Percentiles rank a stretch among this genome's conserved stretches.
Conservation (phyloP, 2,329 filamentous ascomycete species). For the Colletotrichum somersetense region DNA sequence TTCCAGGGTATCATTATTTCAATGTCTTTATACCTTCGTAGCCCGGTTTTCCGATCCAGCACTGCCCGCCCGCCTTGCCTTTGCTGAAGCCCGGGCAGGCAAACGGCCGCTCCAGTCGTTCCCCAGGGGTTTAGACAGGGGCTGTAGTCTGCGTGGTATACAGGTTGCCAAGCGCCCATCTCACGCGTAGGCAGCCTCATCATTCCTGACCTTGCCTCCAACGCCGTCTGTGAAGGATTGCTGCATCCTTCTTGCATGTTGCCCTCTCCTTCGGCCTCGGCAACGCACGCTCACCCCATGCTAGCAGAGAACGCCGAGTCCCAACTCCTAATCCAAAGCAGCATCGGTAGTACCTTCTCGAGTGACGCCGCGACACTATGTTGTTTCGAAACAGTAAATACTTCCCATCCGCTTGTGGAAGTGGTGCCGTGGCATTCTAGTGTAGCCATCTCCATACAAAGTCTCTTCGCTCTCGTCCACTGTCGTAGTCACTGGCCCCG, state of each 20-base stretch:
- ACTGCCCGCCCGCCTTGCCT: neutral
- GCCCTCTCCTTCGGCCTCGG: neutral
- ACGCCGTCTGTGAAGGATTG: neutral
- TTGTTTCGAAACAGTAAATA: neutral
- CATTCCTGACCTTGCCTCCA: neutral
- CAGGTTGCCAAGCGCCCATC: neutral
- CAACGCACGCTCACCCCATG: neutral
- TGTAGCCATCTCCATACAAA: neutral
- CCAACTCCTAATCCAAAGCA: neutral
- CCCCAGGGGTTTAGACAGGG: neutral
- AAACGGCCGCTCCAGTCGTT: neutral
- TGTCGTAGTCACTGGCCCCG: neutral
- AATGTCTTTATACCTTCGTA: neutral
- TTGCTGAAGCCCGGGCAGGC: neutral
- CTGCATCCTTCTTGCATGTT: neutral
- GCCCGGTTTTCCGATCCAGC: neutral
- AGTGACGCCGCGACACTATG: neutral
- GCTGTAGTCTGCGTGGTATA: neutral
- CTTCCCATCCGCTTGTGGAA: neutral
- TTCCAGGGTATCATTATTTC: constrained; percentile 1
- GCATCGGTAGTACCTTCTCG: neutral
- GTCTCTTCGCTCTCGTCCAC: neutral
- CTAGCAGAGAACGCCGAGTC: neutral
- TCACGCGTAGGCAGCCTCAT: neutral
- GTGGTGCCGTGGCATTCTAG: neutral